Percentiles rank a stretch among this genome's conserved stretches.
Evolutionary conservation across 108 stramenopile species (phyloP).

Genomic region (Skeletonema costatum): DNA sequence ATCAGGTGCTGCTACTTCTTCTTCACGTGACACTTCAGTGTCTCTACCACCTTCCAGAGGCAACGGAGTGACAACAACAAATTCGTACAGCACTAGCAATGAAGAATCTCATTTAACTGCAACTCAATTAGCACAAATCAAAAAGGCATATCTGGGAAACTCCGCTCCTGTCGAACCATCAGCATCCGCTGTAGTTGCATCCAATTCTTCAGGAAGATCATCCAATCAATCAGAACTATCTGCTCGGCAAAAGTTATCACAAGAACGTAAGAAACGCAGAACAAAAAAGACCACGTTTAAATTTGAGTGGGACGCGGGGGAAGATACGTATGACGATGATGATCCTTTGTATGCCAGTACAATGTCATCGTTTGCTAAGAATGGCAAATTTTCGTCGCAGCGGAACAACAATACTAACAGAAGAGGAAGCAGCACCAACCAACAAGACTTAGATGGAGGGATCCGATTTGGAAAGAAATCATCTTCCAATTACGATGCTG

Average conservation of each 20-base stretch:
- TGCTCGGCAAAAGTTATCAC: constrained; percentile 28
- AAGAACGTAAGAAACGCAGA: constrained; percentile 25
- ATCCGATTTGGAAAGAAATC: constrained; percentile 39
- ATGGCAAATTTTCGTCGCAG: constrained; percentile 8
- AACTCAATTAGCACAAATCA: constrained; percentile 50
- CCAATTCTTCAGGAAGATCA: constrained; percentile 13
- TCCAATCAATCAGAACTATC: background rate
- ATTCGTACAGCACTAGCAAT: background rate
- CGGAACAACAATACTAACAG: background rate
- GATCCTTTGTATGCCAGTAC: constrained; percentile 84
- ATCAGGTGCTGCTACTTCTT: background rate
- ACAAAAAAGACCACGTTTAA: constrained; percentile 86
- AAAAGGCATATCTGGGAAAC: constrained; percentile 72
- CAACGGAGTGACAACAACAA: constrained; percentile 1
- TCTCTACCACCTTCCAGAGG: background rate
- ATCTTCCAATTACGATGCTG: constrained; percentile 14
- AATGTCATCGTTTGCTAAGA: constrained; percentile 38
- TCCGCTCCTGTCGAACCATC: constrained; percentile 28
- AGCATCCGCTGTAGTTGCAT: constrained; percentile 10
- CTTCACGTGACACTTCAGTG: background rate
- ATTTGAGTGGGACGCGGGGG: constrained; percentile 94
- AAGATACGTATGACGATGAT: constrained; percentile 84
- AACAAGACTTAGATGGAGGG: constrained; percentile 3
- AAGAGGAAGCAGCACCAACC: background rate
- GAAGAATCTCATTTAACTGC: constrained; percentile 48